phyloP scores from a whole-genome alignment of 257 asterid species.

The Apocynum venetum region DNA sequence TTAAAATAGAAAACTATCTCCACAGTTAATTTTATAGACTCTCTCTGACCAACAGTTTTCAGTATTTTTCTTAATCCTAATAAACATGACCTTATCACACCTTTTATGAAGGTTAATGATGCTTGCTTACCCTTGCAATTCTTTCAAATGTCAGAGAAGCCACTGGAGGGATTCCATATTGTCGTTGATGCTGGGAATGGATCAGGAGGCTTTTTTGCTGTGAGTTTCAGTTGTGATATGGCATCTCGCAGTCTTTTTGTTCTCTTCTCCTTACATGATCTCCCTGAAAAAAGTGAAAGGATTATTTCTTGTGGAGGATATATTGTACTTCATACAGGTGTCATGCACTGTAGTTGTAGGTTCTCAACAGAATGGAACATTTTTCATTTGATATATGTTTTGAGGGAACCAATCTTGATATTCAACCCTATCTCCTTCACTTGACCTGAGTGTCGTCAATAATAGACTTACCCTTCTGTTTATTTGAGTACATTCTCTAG shows the following conservation, averaged over 20 bases:
- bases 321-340: background rate
- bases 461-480: background rate
- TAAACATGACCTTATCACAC: slow-evolving; percentile 7
- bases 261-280: slow-evolving; percentile 7
- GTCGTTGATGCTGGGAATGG: slow-evolving; percentile 99
- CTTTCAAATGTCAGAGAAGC: slow-evolving; percentile 68
- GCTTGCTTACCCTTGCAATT: slow-evolving; percentile 24
- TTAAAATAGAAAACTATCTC: background rate
- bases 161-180: slow-evolving; percentile 94
- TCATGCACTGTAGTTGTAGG: background rate
- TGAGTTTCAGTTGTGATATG: slow-evolving; percentile 37
- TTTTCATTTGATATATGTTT: background rate
- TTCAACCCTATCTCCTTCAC: background rate
- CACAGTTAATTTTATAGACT: background rate
- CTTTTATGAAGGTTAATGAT: slow-evolving; percentile 10
- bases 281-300: background rate
- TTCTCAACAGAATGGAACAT: background rate
- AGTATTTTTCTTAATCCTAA: background rate
- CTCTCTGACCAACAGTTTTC: background rate
- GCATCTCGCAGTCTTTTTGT: slow-evolving; percentile 5
- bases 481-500: background rate
- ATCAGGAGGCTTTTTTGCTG: slow-evolving; percentile 97
- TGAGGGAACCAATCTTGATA: background rate
- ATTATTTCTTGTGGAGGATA: background rate
- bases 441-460: background rate